Evolutionary conservation across 306 rosid species (phyloP), one percentile per base, ranked within the genome.

Genomic region (Fagus crenata): DNA sequence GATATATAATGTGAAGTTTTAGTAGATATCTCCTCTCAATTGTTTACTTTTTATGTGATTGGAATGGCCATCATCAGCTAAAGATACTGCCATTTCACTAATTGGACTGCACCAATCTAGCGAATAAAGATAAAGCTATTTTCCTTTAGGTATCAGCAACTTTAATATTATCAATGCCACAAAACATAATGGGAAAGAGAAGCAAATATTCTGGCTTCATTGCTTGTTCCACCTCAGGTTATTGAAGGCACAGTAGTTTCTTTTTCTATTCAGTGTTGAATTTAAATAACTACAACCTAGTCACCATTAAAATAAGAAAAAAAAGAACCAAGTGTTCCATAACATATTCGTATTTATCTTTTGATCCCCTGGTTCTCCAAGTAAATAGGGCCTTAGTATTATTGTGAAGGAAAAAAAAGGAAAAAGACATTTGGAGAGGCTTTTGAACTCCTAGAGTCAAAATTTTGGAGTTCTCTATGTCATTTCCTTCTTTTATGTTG

Each of bases 1-100:
- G 12, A 22, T 79, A 8, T 74, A 28, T 75, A 8, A 75, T 78
- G 18, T 65, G 56, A 41, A 36, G 40, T 68, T 49, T 22, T 22
- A 22, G n/a, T 56, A 49, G 56, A 73, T 53, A 14, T 6, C 69
- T 35, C 69, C 17, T 63, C 49, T 65, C 71, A 67, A 2, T 39
- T 37, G 32, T 1, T 17, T 65, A 3, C 49, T n/a, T 67, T 9
- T 37, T 39, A 35, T 36, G 69, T 6, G 41, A 13, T 63, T 35
- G 69, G 42, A 61, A 5, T 15, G n/a, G 28, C 0, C 37, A 31
- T 60, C n/a, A 60, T 56, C 36, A 6, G 5, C 49, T 37, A 7
- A 17, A 36, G 49, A 3, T 65, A 7, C 49, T 37, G 31, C 32
- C 71, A 65, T 15, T 65, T 65, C 13, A 17, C 49, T 18, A 65